Base-by-base conservation (phyloP, 768 basidiomycete species). In the Antrodiella citrinella region DNA sequence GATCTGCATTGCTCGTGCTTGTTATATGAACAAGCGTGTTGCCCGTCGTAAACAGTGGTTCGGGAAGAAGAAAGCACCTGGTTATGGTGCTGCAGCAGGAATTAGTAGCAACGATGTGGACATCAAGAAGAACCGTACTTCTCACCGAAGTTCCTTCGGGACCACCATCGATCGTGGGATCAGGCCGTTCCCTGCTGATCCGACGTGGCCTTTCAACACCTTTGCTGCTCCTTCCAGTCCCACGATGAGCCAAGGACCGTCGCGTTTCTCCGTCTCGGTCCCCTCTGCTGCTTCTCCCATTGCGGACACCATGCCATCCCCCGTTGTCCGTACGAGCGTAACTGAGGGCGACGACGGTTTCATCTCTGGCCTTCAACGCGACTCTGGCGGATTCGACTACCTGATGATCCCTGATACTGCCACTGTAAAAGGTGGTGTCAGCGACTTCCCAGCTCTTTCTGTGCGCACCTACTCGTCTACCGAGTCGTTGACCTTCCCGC, bases 401-500 rank as follows among this genome's bases (percentile, higher is more conserved):
- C 55, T 44, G 44, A 30, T 39, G n/a, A 47, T 45, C 26, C 57
- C 54, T 51, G 49, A 48, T 48, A 45, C 18, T 61, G 59, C 26
- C 58, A n/a, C 41, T 43, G 7, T 35, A 10, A 15, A 9, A 39
- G 51, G 22, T 21, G 3, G 39, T 3, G 39, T 23, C 7, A 43
- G 3, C 13, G 20, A 44, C 12, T 51, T 60, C 3, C 74, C 78
- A 0, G 77, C 80, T 20, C 79, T 84, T 72, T 79, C 73, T 35
- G 80, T 81, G 18, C 77, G 79, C 38, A 81, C 81, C 2, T 84
- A 82, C 67, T 78, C 81, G 0, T 78, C 81, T 10, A 76, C 77
- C 15, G 84, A 86, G 60, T 75, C 77, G 3, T 86, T 82, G 64
- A 65, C 79, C 7, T 86, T 86, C 70, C 84, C 84, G 2, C 76